These are phyloP conservation scores for Carex sylvatica DNA, from an alignment of 202 grass and related monocot genomes.

Conservation along the genomic window DNA sequence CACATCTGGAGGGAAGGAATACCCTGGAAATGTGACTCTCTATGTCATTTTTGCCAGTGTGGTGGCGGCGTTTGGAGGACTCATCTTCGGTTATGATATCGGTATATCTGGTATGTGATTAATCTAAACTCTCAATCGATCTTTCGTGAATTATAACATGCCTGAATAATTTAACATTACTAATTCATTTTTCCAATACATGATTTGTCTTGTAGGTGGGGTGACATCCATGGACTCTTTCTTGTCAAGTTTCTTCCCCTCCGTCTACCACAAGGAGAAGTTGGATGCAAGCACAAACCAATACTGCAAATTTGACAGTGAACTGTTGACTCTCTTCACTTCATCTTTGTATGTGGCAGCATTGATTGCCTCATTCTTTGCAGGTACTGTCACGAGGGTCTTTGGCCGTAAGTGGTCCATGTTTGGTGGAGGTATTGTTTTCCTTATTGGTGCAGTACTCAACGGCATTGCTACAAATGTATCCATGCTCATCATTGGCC, in stretches of 20 bases:
- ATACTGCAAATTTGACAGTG: conserved; percentile 80
- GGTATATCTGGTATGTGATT: conserved; percentile 44
- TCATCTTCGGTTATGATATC: conserved; percentile 71
- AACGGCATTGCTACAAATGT: conserved; percentile 47
- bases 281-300: conserved; percentile 47
- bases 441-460: conserved; percentile 45
- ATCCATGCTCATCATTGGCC: conserved; percentile 60
- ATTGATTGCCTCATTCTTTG: conserved; percentile 54
- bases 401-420: conserved; percentile 78
- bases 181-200: neutral
- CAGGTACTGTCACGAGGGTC: conserved; percentile 51
- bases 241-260: conserved; percentile 59
- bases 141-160: neutral
- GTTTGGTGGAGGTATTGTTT: conserved; percentile 63
- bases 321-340: conserved; percentile 64
- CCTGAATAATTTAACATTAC: neutral
- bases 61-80: conserved; percentile 48
- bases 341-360: conserved; percentile 61
- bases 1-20: conserved; percentile 46
- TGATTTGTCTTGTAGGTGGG: conserved; percentile 28
- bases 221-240: conserved; percentile 88
- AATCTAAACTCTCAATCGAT: neutral
- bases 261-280: conserved; percentile 49
- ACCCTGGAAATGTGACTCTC: conserved; percentile 46
- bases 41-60: conserved; percentile 62